Conservation (phyloP, 805 yeast genomes). For the Pichia thaimueangensis region DNA sequence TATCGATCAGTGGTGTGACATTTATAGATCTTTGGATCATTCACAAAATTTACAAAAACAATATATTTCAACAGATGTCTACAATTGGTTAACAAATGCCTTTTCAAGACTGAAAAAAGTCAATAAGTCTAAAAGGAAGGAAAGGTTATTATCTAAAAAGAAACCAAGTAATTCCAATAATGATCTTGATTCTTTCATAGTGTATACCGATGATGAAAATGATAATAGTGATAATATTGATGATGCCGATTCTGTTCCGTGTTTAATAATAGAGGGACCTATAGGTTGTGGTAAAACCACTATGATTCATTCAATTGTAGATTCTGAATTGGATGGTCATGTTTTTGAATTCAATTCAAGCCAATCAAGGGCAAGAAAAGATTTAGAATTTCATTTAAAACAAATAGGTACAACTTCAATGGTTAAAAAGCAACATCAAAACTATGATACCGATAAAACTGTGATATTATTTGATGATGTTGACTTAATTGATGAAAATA, state of each 20-base stretch:
- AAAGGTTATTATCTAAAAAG: slow-evolving; percentile 18
- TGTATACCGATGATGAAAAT: slow-evolving; percentile 26
- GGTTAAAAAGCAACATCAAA: slow-evolving; percentile 44
- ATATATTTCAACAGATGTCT: slow-evolving; percentile 22
- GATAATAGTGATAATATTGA: slow-evolving; percentile 27
- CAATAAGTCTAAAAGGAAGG: slow-evolving; percentile 24
- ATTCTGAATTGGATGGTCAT: slow-evolving; percentile 52
- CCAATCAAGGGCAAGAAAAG: slow-evolving; percentile 66
- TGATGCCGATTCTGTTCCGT: slow-evolving; percentile 41
- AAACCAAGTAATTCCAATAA: slow-evolving; percentile 12
- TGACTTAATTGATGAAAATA: slow-evolving; percentile 66
- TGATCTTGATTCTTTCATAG: slow-evolving; percentile 35
- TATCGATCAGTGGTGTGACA: slow-evolving; percentile 35
- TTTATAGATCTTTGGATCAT: slow-evolving; percentile 35
- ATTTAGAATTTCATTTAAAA: slow-evolving; percentile 53
- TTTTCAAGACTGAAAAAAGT: slow-evolving; percentile 29
- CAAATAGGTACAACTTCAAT: slow-evolving; percentile 83
- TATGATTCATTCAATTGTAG: slow-evolving; percentile 59
- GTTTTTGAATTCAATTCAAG: slow-evolving; percentile 78
- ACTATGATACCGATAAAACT: slow-evolving; percentile 36
- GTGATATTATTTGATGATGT: slow-evolving; percentile 80
- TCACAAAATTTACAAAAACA: slow-evolving; percentile 32
- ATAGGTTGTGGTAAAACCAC: slow-evolving; percentile 76
- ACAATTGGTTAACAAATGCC: slow-evolving; percentile 36
- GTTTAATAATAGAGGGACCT: slow-evolving; percentile 63